A percentile compares a stretch with the other conserved stretches of the same genome.
Conservation (phyloP, 148 eudicot genomes). For the Rhododendron williamsianum region DNA sequence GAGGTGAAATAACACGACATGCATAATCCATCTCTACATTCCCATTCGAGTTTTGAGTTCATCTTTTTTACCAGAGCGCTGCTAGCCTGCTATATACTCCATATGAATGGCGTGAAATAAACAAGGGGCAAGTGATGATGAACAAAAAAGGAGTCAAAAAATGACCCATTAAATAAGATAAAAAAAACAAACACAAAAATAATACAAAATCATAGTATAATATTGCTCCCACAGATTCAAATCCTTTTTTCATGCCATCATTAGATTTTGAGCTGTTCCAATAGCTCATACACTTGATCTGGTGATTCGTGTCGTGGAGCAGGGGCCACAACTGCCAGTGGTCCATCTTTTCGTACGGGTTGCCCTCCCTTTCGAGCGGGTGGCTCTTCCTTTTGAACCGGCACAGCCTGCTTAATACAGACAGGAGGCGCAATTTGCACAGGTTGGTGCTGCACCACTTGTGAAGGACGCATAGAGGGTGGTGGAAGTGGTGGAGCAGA, state of each 20-base stretch:
- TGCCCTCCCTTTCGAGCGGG: background rate
- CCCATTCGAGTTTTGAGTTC: background rate
- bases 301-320: background rate
- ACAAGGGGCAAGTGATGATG: background rate
- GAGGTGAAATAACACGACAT: background rate
- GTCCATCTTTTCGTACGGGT: constrained; percentile 23
- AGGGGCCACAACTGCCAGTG: constrained; percentile 10
- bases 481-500: constrained; percentile 57
- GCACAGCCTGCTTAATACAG: constrained; percentile 44
- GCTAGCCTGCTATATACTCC: too few relatives aligned
- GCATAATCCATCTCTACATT: too few relatives aligned
- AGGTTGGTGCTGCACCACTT: constrained; percentile 30
- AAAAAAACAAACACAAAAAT: background rate
- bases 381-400: constrained; percentile 28
- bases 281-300: constrained; percentile 25
- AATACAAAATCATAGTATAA: constrained; percentile 14
- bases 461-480: constrained; percentile 21
- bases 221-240: constrained; percentile 21
- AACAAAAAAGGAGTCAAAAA: constrained; percentile 1
- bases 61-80: background rate
- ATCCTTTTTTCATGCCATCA: constrained; percentile 12
- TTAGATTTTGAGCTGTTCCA: constrained; percentile 54
- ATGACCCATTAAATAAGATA: constrained; percentile 12
- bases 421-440: constrained; percentile 44
- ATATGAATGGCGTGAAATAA: background rate